phyloP scores from a whole-genome alignment of 2,329 filamentous ascomycete genomes.

The Dactylella cylindrospora region DNA sequence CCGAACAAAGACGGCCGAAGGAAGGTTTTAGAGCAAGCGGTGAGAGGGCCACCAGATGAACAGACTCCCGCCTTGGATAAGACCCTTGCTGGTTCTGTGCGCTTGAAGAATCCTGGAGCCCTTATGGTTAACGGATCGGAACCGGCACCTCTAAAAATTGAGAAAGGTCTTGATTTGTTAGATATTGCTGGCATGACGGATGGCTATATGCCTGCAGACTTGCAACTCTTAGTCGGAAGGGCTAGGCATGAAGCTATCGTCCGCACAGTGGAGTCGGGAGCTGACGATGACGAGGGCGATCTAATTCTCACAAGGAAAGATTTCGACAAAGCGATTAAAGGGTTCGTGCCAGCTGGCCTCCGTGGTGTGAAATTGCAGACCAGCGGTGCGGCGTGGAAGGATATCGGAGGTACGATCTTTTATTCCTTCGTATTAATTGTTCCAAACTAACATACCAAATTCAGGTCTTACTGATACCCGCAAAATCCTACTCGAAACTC shows the following conservation, averaged over 20 bases:
- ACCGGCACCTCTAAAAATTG: conserved; percentile 62
- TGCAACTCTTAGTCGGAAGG: conserved; percentile 79
- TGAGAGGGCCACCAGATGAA: conserved; percentile 49
- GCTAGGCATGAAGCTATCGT: conserved; percentile 92
- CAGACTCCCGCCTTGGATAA: conserved; percentile 72
- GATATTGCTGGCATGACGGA: conserved; percentile 93
- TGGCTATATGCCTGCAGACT: conserved; percentile 95
- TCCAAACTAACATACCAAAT: background rate
- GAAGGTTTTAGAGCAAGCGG: conserved; percentile 68
- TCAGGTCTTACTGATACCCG: conserved; percentile 75
- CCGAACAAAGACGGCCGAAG: conserved; percentile 88
- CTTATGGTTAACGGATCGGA: conserved; percentile 55
- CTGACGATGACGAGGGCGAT: conserved; percentile 57
- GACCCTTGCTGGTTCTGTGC: conserved; percentile 18
- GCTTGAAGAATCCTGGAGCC: conserved; percentile 51
- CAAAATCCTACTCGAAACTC: conserved; percentile 86
- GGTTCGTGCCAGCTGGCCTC: conserved; percentile 91
- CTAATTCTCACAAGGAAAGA: conserved; percentile 71
- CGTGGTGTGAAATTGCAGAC: conserved; percentile 92
- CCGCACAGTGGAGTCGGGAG: conserved; percentile 64
- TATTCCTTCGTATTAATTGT: background rate
- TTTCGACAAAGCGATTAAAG: conserved; percentile 80
- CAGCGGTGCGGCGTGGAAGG: conserved; percentile 86
- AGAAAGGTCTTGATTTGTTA: conserved; percentile 79
- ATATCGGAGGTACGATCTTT: conserved; percentile 66